Evolutionary conservation across 2,329 filamentous ascomycete species (phyloP), one percentile per base, ranked within the genome.

Genomic region (Fusarium sp.): DNA sequence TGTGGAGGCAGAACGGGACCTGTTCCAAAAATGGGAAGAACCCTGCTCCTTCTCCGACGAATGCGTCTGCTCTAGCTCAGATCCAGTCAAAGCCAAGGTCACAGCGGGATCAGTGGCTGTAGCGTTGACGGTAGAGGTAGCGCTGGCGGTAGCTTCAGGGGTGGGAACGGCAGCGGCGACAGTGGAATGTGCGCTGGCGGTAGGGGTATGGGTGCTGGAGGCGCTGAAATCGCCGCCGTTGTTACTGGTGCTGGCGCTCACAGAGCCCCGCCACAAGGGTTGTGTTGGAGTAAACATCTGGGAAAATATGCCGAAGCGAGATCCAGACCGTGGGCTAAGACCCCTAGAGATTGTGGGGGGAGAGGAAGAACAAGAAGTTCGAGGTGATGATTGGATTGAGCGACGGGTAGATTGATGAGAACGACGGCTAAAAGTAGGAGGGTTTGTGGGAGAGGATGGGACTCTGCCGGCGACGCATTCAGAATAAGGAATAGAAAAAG

Each of bases 1-100:
- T 63, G 64, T 71, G 62, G 62, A 70, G 66, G 68, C 60, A 53
- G 74, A 67, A 65, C 60, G 67, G 66, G 67, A 56, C 50, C 64
- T 73, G 68, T 72, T 68, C 75, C 70, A 70, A 68, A 76, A 73
- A 64, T 65, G 71, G 71, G 73, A 71, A 64, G 65, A 56, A 47
- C 68, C 56, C 54, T 72, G 59, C 32, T 56, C 59, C 39, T 55
- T 62, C 35, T 30, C 20, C 32, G 67, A 67, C 44, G 69, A 64
- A 60, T 51, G 69, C 53, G 59, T 54, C 55, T 61, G 56, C 56
- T 55, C 33, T 47, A 59, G 20, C 68, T 56, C 65, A 45, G 66
- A 33, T 64, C 57, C 47, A 57, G 61, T 62, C 68, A 57, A 56
- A 58, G 45, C 39, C 64, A 59, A 51, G 44, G 56, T 65, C 54